phyloP scores from a whole-genome alignment of 306 rosid genomes.

The Lathyrus aphaca region DNA sequence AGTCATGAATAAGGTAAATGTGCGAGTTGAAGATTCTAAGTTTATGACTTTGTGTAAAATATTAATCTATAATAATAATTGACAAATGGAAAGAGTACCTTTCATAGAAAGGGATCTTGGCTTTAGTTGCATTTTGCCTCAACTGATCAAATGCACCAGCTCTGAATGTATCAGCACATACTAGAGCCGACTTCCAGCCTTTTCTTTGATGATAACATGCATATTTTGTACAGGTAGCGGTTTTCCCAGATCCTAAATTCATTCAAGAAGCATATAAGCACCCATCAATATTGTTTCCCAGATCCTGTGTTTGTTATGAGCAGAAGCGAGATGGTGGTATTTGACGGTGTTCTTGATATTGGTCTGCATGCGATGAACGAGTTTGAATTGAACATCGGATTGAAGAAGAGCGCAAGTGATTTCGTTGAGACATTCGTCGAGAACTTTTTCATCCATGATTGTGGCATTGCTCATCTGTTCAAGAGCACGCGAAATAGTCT shows the following conservation, averaged over 20 bases:
- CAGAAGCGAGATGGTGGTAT: slow-evolving; percentile 57
- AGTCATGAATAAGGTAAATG: slow-evolving; percentile 17
- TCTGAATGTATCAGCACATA: slow-evolving; percentile 95
- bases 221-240: slow-evolving; percentile 47
- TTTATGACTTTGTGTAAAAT: background rate
- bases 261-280: slow-evolving; percentile 10
- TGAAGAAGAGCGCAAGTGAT: slow-evolving; percentile 92
- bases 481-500: slow-evolving; percentile 92
- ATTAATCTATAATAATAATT: slow-evolving; percentile 12
- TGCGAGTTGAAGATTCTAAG: background rate
- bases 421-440: slow-evolving; percentile 81
- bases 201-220: too few relatives aligned
- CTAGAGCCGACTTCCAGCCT: slow-evolving; percentile 46
- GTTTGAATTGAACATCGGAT: slow-evolving; percentile 90
- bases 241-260: slow-evolving; percentile 82
- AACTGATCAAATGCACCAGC: slow-evolving; percentile 98
- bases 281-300: background rate
- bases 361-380: slow-evolving; percentile 82
- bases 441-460: slow-evolving; percentile 83
- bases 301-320: slow-evolving; percentile 83
- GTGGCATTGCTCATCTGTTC: slow-evolving; percentile 96
- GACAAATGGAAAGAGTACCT: slow-evolving; percentile 53
- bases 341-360: slow-evolving; percentile 86
- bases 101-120: slow-evolving; percentile 92
- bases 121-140: slow-evolving; percentile 90